phyloP scores from a whole-genome alignment of 192 early-diverging fungal genomes.

The Oehlia diaphana region DNA sequence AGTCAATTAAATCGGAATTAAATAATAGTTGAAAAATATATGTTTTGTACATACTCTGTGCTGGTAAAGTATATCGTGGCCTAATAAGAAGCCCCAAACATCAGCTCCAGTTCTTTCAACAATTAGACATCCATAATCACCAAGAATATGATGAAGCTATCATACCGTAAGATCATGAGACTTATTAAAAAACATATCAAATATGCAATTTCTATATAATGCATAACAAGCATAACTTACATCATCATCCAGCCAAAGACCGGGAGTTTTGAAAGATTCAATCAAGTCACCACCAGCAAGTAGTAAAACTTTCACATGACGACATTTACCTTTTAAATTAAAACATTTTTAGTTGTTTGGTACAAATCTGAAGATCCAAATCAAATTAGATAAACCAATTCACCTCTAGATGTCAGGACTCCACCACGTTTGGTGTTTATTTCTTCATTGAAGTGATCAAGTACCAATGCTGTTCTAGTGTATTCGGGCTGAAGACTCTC shows the following conservation, averaged over 20 bases:
- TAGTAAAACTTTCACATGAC: conserved; percentile 82
- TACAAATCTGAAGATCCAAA: not conserved
- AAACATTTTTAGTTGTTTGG: not conserved
- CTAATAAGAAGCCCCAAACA: conserved; percentile 88
- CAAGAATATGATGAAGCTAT: conserved; percentile 88
- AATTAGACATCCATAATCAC: conserved; percentile 89
- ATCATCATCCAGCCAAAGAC: conserved; percentile 86
- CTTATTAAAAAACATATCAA: not conserved
- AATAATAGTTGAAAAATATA: not conserved
- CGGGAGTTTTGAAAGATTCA: conserved; percentile 89
- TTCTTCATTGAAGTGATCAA: conserved; percentile 94
- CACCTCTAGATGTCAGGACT: conserved; percentile 60
- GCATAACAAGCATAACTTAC: conserved; percentile 49
- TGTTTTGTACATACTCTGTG: conserved; percentile 61
- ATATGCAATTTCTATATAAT: not conserved
- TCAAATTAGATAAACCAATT: not conserved
- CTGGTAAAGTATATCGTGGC: conserved; percentile 86
- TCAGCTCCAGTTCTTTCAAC: conserved; percentile 94
- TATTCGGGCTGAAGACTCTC: conserved; percentile 80
- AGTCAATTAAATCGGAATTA: not conserved
- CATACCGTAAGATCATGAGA: not conserved
- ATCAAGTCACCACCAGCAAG: conserved; percentile 97
- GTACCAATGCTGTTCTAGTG: conserved; percentile 81
- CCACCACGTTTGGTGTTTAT: conserved; percentile 77
- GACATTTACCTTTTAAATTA: conserved; percentile 45